A percentile compares a stretch with the other conserved stretches of the same genome.
Evolutionary conservation across 75 land plant species (phyloP).

Genomic region (Chamaecyparis obtusa): DNA sequence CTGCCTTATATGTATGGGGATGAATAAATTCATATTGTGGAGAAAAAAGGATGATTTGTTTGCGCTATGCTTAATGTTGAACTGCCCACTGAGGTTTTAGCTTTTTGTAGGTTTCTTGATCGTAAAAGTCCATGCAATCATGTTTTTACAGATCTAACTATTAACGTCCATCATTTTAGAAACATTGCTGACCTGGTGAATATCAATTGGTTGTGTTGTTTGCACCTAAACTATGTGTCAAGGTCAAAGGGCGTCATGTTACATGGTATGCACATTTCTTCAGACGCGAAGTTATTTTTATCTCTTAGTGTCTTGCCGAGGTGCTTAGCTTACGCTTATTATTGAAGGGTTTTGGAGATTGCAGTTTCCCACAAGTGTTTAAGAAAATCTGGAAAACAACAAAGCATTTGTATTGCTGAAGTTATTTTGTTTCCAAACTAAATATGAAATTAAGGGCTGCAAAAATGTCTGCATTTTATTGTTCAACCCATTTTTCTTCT

Average conservation of each 20-base stretch:
- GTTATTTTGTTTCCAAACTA: too few relatives aligned
- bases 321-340: background rate
- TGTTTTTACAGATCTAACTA: background rate
- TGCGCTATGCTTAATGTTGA: background rate
- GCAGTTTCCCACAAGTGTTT: background rate
- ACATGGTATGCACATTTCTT: background rate
- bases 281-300: background rate
- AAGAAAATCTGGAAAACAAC: background rate
- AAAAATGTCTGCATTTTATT: too few relatives aligned
- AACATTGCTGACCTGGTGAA: background rate
- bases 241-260: background rate
- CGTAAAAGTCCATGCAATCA: background rate
- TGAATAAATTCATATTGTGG: background rate
- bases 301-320: background rate
- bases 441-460: too few relatives aligned
- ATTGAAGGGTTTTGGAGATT: background rate
- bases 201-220: background rate
- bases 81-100: background rate
- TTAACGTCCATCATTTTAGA: background rate
- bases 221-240: background rate
- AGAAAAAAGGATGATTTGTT: background rate
- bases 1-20: background rate
- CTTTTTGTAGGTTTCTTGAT: background rate
- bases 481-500: background rate
- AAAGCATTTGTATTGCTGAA: background rate